phyloP scores from a whole-genome alignment of 768 basidiomycete genomes.

The Tubosaeta sp. region DNA sequence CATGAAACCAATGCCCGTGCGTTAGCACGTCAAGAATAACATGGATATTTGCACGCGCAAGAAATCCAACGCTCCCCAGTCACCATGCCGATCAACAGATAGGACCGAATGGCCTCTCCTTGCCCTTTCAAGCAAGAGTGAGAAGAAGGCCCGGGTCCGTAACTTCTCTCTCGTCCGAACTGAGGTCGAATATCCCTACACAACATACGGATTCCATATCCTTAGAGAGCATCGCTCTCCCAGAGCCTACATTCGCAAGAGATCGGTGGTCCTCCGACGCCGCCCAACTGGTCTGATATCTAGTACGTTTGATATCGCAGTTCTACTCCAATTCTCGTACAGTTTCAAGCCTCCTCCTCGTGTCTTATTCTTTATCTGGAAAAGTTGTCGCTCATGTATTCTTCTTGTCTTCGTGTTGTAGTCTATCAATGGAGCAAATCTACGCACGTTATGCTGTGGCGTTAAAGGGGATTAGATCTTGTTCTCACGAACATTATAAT shows the following conservation, averaged over 20 bases:
- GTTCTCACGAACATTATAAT: constrained; percentile 19
- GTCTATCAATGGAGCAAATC: neutral
- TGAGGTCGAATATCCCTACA: neutral
- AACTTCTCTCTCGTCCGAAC: neutral
- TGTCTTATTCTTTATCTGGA: neutral
- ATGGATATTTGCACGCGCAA: neutral
- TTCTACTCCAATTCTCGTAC: neutral
- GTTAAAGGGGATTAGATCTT: neutral
- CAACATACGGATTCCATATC: neutral
- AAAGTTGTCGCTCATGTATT: neutral
- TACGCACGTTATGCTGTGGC: neutral
- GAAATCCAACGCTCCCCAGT: neutral
- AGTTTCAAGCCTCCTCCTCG: too few relatives aligned
- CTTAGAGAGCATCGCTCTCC: neutral
- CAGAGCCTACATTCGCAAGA: neutral
- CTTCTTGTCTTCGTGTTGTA: neutral
- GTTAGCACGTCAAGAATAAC: neutral
- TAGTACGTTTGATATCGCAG: neutral
- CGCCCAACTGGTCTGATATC: neutral
- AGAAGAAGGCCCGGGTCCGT: neutral
- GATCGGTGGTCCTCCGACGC: neutral
- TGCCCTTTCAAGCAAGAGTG: neutral
- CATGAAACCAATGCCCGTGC: neutral
- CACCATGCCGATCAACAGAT: neutral
- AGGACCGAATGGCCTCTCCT: neutral